A percentile compares a stretch with the other conserved stretches of the same genome.
phyloP scores from a whole-genome alignment of 2,329 filamentous ascomycete genomes.

The Trichoderma oligosporum region DNA sequence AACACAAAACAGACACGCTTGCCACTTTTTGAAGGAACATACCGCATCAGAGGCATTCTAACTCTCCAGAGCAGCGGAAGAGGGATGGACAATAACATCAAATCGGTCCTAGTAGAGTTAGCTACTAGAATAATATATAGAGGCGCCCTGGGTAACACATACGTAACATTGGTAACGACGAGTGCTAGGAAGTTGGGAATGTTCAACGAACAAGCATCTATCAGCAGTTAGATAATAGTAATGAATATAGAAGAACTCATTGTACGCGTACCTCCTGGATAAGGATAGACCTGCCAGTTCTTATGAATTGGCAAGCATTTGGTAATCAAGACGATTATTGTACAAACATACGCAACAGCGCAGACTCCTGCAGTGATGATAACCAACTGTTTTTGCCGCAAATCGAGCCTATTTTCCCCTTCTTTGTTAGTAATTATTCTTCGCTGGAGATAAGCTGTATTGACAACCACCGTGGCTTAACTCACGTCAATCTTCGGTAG shows the following conservation, averaged over 20 bases:
- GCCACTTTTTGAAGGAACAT: not conserved
- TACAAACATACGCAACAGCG: conserved; percentile 21
- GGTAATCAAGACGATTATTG: conserved; percentile 24
- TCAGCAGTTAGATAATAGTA: not conserved
- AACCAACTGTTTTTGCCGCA: conserved; percentile 24
- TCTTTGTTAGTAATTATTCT: not conserved
- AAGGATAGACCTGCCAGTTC: conserved; percentile 28
- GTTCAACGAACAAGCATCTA: conserved; percentile 24
- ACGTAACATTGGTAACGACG: conserved; percentile 26
- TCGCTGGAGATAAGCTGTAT: not conserved
- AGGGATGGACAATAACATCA: conserved; percentile 26
- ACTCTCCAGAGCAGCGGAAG: conserved; percentile 26
- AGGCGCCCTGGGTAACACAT: conserved; percentile 9
- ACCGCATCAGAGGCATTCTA: conserved; percentile 23
- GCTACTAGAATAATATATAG: not conserved
- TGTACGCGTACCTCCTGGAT: conserved; percentile 23
- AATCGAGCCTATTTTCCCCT: conserved; percentile 20
- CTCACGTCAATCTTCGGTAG: conserved; percentile 38
- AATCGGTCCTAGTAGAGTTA: conserved; percentile 21
- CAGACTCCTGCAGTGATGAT: conserved; percentile 22
- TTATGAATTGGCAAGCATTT: conserved; percentile 25
- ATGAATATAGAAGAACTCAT: not conserved
- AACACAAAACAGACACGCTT: not conserved
- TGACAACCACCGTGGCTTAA: too few relatives aligned
- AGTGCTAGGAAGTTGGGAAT: conserved; percentile 25